Base-by-base conservation (phyloP, 179 eudicot species). In the Amaranthus tricolor region DNA sequence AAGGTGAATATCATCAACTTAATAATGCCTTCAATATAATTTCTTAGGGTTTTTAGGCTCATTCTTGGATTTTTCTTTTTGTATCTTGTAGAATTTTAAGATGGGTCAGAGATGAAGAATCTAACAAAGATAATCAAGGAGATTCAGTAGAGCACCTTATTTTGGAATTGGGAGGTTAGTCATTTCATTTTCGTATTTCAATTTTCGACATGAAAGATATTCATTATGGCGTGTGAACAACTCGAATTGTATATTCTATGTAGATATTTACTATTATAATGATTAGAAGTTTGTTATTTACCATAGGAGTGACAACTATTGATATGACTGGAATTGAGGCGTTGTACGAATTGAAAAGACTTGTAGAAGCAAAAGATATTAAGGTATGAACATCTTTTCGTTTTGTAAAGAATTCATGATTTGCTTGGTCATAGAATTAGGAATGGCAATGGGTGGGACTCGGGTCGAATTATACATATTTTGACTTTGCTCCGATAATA, bases 301-400 rank as follows among this genome's bases (percentile, higher is more conserved):
- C 68, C 56, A 12, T 65, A 90, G 97, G 90, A 24, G 97, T 92
- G 54, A 92, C 97, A 9, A 74, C 88, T 14, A 88, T 92, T 31
- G 98, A 94, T 76, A 83, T 85, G 68, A 92, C 97, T 0, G 97
- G 98, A 48, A 82, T 94, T 1, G 98, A 92, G 86, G 81, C 90
- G 2, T 78, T 94, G 45, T 62, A 75, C 12, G 98, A 94, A 76
- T 16, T 92, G 49, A 70, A 65, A 62, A 89, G 85, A 84, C 79
- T 68, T 50, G 6, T 92, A 75, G 86, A 82, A 63, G 75, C 70
- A 2, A 90, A 84, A 78, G 88, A 78, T 1, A 85, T 88, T 65
- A 85, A 86, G 95, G 98, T 90, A 79, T 43, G 12, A 9, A 7
- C 7, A 13, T 40, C 6, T 64, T 31, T 17, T 43, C 9, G 20